These are phyloP conservation scores for Coemansia sp. DNA, from an alignment of 192 early-diverging fungal genomes.

Conservation along the genomic window DNA sequence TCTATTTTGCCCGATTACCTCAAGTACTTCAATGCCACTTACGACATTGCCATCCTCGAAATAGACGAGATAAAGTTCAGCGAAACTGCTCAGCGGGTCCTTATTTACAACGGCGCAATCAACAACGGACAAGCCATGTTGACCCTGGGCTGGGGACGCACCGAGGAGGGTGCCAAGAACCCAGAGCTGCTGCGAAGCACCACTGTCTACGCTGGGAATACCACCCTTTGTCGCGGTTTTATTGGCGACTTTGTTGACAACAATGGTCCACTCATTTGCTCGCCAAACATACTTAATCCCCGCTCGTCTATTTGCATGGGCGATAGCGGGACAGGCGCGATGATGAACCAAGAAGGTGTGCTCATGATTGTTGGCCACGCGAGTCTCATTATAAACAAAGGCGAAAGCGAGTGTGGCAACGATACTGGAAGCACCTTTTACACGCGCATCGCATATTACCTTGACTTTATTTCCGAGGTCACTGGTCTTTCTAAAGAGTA, in stretches of 20 bases:
- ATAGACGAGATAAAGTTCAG: neutral
- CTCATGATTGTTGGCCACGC: neutral
- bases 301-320: neutral
- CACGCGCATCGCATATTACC: neutral
- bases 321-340: neutral
- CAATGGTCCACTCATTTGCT: neutral
- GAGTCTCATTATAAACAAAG: too few relatives aligned
- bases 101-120: neutral
- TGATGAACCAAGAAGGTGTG: neutral
- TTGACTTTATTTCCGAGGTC: neutral
- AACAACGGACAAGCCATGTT: neutral
- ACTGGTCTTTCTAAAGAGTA: constrained; percentile 5
- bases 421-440: neutral
- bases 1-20: neutral
- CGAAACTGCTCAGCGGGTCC: neutral
- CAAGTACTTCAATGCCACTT: neutral
- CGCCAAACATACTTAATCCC: neutral
- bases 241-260: neutral
- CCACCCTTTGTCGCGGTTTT: neutral
- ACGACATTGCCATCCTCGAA: neutral
- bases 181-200: neutral
- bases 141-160: neutral
- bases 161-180: neutral
- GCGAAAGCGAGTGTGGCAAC: neutral
- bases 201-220: neutral